These are phyloP conservation scores for Fagopyrum esculentum DNA, from an alignment of 148 eudicot species.

Conservation along the genomic window DNA sequence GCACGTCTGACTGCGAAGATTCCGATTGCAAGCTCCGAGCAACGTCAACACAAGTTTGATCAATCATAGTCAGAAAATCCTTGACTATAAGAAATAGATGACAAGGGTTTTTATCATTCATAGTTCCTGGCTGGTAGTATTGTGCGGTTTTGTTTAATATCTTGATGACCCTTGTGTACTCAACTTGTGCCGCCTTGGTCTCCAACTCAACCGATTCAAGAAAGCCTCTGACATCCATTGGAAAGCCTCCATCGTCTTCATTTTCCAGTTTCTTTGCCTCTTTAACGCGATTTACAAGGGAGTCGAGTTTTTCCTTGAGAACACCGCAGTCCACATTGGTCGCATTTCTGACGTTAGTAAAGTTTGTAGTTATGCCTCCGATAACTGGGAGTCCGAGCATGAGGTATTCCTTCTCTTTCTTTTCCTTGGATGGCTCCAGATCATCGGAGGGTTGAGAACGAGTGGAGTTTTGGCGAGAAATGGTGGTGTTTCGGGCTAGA, in stretches of 20 bases:
- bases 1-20: not conserved
- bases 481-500: conserved; percentile 11
- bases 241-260: conserved; percentile 15
- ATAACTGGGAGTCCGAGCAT: conserved; percentile 35
- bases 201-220: conserved; percentile 39
- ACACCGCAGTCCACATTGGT: conserved; percentile 35
- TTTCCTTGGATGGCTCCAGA: conserved; percentile 13
- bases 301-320: conserved; percentile 17
- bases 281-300: conserved; percentile 20
- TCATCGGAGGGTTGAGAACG: not conserved
- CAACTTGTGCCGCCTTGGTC: conserved; percentile 37
- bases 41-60: not conserved
- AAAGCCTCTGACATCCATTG: conserved; percentile 28
- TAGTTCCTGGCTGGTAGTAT: not conserved
- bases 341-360: conserved; percentile 39
- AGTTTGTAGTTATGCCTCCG: conserved; percentile 20
- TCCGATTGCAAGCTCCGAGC: conserved; percentile 2
- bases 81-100: not conserved
- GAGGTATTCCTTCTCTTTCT: conserved; percentile 24
- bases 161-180: conserved; percentile 30
- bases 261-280: conserved; percentile 26
- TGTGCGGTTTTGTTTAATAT: not conserved
- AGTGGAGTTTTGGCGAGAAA: conserved; percentile 6
- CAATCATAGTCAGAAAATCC: not conserved
- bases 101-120: not conserved